Percentiles rank a stretch among this genome's conserved stretches.
Evolutionary conservation across 345 rosid genomes (phyloP).

Genomic region (Mercurialis annua): DNA sequence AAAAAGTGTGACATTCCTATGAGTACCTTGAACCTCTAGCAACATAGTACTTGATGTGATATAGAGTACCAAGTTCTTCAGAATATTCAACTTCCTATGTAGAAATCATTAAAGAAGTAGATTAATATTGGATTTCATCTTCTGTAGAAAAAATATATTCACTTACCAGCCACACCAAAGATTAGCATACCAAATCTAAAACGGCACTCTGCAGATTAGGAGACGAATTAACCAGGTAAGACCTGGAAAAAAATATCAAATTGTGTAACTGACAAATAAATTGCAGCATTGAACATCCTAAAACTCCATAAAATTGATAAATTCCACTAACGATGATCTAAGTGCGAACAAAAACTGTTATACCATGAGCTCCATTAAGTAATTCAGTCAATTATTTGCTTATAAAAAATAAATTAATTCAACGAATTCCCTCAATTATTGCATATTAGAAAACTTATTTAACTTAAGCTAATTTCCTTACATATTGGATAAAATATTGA

Average conservation of each 20-base stretch:
- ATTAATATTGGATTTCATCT: conserved; percentile 10
- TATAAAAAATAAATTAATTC: too few relatives aligned
- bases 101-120: conserved; percentile 11
- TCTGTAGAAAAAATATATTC: conserved; percentile 8
- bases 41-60: conserved; percentile 87
- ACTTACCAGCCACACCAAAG: conserved; percentile 11
- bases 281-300: too few relatives aligned
- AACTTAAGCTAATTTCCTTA: too few relatives aligned
- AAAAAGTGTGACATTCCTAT: background rate
- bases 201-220: conserved; percentile 98
- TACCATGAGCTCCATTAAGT: too few relatives aligned
- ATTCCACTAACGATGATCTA: too few relatives aligned
- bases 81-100: conserved; percentile 95
- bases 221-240: conserved; percentile 99
- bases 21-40: conserved; percentile 85
- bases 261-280: too few relatives aligned
- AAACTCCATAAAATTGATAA: too few relatives aligned
- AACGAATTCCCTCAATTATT: too few relatives aligned
- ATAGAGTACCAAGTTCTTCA: conserved; percentile 83
- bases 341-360: too few relatives aligned
- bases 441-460: too few relatives aligned
- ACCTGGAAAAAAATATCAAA: conserved; percentile 49
- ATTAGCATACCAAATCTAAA: conserved; percentile 78
- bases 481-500: too few relatives aligned
- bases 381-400: too few relatives aligned